Percentiles rank a stretch among this genome's conserved stretches.
Conservation (phyloP, 2,329 filamentous ascomycete species). For the Diplodia mutila region DNA sequence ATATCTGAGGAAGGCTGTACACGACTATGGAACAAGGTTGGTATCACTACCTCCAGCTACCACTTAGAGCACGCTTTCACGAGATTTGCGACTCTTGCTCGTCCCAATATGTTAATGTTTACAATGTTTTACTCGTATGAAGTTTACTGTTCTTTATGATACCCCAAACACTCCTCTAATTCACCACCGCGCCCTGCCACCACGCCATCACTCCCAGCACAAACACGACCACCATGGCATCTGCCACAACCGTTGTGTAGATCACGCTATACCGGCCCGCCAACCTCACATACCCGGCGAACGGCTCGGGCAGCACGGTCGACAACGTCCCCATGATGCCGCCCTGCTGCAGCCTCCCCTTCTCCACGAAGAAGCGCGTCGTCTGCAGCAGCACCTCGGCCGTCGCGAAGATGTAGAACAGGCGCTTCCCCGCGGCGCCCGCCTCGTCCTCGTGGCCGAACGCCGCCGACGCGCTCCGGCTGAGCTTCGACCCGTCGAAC, state of each 20-base stretch:
- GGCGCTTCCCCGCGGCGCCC: conserved; percentile 51
- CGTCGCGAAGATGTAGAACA: conserved; percentile 82
- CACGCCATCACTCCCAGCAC: conserved; percentile 65
- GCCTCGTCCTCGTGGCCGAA: conserved; percentile 30
- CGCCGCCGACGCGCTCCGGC: conserved; percentile 49
- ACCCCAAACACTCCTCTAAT: neutral
- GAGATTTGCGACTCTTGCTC: neutral
- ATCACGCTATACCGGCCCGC: conserved; percentile 70
- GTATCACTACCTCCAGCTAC: neutral
- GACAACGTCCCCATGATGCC: conserved; percentile 68
- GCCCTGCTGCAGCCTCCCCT: conserved; percentile 58
- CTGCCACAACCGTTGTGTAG: conserved; percentile 70
- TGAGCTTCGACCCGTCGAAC: conserved; percentile 68
- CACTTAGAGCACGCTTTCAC: neutral
- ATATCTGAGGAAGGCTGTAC: no score
- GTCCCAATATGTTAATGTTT: no score
- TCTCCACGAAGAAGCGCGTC: conserved; percentile 71
- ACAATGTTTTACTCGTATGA: neutral
- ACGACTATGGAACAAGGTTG: no score
- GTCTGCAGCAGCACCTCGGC: conserved; percentile 74
- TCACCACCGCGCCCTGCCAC: conserved; percentile 46
- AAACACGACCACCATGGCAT: conserved; percentile 77
- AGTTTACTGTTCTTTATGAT: neutral
- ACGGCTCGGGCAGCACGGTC: conserved; percentile 68
- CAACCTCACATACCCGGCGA: conserved; percentile 64